Evolutionary conservation across 2,329 filamentous ascomycete species (phyloP), one percentile per base, ranked within the genome.

Genomic region (Monilinia vaccinii-corymbosi): DNA sequence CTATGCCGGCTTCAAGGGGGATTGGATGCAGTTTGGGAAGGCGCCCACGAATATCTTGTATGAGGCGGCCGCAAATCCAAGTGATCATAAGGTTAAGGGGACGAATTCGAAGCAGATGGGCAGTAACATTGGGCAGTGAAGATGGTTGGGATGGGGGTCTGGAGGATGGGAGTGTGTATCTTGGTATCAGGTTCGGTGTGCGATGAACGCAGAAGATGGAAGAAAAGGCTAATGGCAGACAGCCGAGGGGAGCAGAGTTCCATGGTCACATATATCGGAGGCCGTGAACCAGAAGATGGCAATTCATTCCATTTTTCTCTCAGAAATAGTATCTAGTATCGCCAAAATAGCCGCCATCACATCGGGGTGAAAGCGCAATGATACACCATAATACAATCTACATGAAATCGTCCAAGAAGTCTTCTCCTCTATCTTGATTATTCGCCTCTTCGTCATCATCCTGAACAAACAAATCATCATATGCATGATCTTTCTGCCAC

Each of bases 401-500:
- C 91, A 96, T 95, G 71, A 99, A 99, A 71, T 99, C 93, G 61
- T 97, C 92, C 70, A 90, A 82, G 77, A 89, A 92, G 72, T 89
- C 79, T 62, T 85, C 82, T 64, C 81, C 80, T 16, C 91, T 83
- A 70, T 96, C 85, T 75, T 97, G 89, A 74, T 99, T 99, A 76
- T 87, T 96, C 59, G 85, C 84, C 25, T 74, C 76, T 25, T 74
- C 76, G 47, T 84, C 84, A 77, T 96, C 80, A 68, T 88, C 87
- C 61, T 96, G 89, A 5, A 82, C 84, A 73, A 96, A 91, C 58
- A 97, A 75, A 50, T 96, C 91, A 71, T 97, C 94, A 73, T 99
- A 99, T 2, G 92, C 93, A 75, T 99, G 93, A n/a, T 96, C 91
- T 75, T 94, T 94, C 75, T 96, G 90, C 81, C 86, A 96, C 74